These are phyloP conservation scores for Trifolium subterraneum DNA, from an alignment of 306 rosid species.

Conservation along the genomic window DNA sequence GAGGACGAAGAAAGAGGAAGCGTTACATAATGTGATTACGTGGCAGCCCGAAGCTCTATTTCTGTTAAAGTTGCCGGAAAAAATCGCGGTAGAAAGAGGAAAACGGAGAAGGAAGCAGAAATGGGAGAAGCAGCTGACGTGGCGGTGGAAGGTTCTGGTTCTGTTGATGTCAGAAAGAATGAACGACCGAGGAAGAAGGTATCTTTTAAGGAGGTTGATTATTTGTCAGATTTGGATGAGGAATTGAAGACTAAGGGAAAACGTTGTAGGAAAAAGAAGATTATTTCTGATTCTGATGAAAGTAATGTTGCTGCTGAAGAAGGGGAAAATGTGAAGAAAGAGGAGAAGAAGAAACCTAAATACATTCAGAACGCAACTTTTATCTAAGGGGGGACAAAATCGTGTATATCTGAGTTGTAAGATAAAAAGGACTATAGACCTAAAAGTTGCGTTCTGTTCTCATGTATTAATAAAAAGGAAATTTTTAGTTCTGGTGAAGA, in stretches of 20 bases:
- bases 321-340: not conserved
- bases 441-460: too few species aligned
- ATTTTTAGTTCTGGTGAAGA: too few species aligned
- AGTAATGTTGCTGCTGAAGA: not conserved
- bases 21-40: too few species aligned
- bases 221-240: not conserved
- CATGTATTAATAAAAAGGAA: not conserved
- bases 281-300: not conserved
- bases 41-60: too few species aligned
- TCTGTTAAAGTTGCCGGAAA: too few species aligned
- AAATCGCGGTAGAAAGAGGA: not conserved
- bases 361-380: too few species aligned
- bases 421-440: not conserved
- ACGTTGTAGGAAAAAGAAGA: not conserved
- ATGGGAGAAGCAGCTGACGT: not conserved
- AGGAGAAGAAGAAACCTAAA: not conserved
- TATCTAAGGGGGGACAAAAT: too few species aligned
- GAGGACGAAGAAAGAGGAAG: too few species aligned
- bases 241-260: too few species aligned
- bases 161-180: not conserved
- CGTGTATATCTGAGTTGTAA: too few species aligned
- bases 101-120: not conserved
- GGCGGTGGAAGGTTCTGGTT: not conserved
- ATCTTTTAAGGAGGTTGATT: not conserved
- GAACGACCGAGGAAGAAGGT: not conserved